A percentile compares a stretch with the other conserved stretches of the same genome.
Evolutionary conservation across 495 filamentous ascomycete genomes (phyloP).

Genomic region (Daldinia caldariorum): DNA sequence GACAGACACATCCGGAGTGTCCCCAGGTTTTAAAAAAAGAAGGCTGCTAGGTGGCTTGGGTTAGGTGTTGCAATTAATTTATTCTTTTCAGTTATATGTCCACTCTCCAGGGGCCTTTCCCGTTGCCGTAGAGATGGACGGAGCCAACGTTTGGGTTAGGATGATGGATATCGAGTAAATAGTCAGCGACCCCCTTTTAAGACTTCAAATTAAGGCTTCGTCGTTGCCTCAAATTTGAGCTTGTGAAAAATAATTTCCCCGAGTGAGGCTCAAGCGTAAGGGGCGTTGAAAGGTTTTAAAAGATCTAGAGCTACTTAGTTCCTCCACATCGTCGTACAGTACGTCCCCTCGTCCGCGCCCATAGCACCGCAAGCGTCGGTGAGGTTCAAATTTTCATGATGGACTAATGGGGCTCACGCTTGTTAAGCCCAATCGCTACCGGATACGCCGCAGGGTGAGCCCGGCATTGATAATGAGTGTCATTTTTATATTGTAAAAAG

Average conservation of each 20-base stretch:
- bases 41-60: constrained; percentile 7
- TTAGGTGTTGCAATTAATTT: constrained; percentile 20
- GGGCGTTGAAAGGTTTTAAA: constrained; percentile 15
- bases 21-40: constrained; percentile 14
- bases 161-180: constrained; percentile 14
- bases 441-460: constrained; percentile 34
- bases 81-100: constrained; percentile 4
- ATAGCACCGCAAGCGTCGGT: constrained; percentile 28
- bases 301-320: constrained; percentile 27
- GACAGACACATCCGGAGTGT: constrained; percentile 21
- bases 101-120: background rate
- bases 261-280: constrained; percentile 32
- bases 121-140: constrained; percentile 5
- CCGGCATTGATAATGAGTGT: constrained; percentile 27
- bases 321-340: constrained; percentile 33
- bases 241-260: constrained; percentile 31
- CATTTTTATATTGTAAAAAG: constrained; percentile 33
- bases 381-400: constrained; percentile 31
- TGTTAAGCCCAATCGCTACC: constrained; percentile 33
- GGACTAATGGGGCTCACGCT: constrained; percentile 38
- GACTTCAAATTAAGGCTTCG: constrained; percentile 8
- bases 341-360: constrained; percentile 6
- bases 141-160: constrained; percentile 8
- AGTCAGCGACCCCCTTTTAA: background rate
- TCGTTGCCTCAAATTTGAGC: constrained; percentile 5